Base-by-base conservation (phyloP, 352 stramenopile genomes). In the Phytophthora fragariaefolia region DNA sequence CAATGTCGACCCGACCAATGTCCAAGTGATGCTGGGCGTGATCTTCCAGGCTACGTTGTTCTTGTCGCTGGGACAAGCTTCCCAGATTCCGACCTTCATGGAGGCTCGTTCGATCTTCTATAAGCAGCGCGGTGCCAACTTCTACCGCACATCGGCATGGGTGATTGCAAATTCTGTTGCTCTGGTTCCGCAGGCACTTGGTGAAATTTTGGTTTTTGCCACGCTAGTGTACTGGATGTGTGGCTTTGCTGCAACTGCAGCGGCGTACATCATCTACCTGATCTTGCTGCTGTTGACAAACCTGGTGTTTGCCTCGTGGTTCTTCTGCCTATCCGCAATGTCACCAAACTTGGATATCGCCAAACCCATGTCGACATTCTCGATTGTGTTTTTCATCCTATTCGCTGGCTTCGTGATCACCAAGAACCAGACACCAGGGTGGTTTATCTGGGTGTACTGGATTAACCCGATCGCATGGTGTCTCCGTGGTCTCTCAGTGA, bases 1-100 rank as follows among this genome's bases (percentile, higher is more conserved):
- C 62, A 5, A 87, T 1, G 47, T 86, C 23, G 64, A 83, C n/a
- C 58, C 69, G 0, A 74, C 69, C 0, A 52, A 82, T 0, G 59
- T 66, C 0, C 69, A 83, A 38, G 36, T 83, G 6, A 62, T 87
- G 20, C 71, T 96, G 45, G 89, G 90, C 27, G 69, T 93, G 17
- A 71, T 95, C 8, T 95, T 97, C 55, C 79, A 83, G 45, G 74
- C 75, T 5, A 74, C 90, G 28, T 73, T 97, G 48, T 96, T 93
- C 58, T 52, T 93, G 15, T 78, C 76, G 6, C 50, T 97, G 43
- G 82, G 81, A 26, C 78, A 89, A 17, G 82, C 89, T 18, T 68
- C 87, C 3, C 75, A 91, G 57, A 59, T 97, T n/a, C 77, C 89
- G 10, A 82, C 78, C 34, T 86, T 93, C 49, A 89, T 95, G 62